phyloP scores from a whole-genome alignment of 1,139 yeast species.

The Arxiozyma bovina region DNA sequence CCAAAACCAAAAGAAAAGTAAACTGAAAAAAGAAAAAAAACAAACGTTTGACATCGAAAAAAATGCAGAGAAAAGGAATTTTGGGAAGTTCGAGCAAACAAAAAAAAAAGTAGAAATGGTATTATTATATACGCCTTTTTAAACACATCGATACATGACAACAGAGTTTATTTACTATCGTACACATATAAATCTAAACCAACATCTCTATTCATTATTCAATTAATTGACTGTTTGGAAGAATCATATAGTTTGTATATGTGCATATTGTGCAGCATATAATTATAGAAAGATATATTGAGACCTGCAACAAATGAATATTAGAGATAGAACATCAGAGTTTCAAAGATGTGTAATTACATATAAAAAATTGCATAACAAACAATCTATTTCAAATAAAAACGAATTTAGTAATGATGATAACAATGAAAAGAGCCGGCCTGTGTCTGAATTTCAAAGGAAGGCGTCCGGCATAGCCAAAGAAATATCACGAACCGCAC shows the following conservation, averaged over 20 bases:
- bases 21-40: too few species aligned
- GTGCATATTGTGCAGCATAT: not conserved
- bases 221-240: too few species aligned
- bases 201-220: not conserved
- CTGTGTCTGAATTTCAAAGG: constrained; percentile 54
- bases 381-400: not conserved
- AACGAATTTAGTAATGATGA: not conserved
- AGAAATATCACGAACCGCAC: constrained; percentile 85
- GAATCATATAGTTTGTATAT: too few species aligned
- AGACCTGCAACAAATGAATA: constrained; percentile 16
- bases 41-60: not conserved
- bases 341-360: constrained; percentile 30
- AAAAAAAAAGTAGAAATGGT: too few species aligned
- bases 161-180: too few species aligned
- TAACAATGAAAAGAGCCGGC: not conserved
- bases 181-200: too few species aligned
- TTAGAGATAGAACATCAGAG: constrained; percentile 31
- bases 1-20: too few species aligned
- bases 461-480: constrained; percentile 81
- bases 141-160: not conserved
- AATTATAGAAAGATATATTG: too few species aligned
- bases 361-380: constrained; percentile 22
- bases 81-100: not conserved
- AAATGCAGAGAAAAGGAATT: not conserved
- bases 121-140: too few species aligned